A percentile compares a stretch with the other conserved stretches of the same genome.
Evolutionary conservation across 2,329 filamentous ascomycete genomes (phyloP).

Genomic region (Ceratocystis smalleyi): DNA sequence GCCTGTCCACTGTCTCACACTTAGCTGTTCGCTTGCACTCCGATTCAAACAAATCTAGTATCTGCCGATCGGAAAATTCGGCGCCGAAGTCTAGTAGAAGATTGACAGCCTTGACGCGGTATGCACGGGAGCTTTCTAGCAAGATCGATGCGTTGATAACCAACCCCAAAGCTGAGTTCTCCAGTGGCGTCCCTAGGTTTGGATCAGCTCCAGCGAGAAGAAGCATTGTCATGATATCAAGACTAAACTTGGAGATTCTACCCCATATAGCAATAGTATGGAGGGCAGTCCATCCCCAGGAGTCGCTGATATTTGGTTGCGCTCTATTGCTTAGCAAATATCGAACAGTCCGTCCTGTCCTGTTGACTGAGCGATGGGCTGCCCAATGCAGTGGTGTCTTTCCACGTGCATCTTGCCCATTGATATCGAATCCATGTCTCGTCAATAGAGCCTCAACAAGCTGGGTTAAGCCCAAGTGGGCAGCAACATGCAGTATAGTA

Average conservation of each 20-base stretch:
- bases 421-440: slow-evolving; percentile 9
- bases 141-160: slow-evolving; percentile 6
- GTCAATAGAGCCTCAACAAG: slow-evolving; percentile 10
- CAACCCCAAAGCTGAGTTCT: slow-evolving; percentile 4
- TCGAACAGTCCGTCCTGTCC: slow-evolving; percentile 9
- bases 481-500: slow-evolving; percentile 8
- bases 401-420: neutral
- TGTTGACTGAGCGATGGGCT: slow-evolving; percentile 2
- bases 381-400: slow-evolving; percentile 13
- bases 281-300: slow-evolving; percentile 7
- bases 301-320: slow-evolving; percentile 9
- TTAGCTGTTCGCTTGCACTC: slow-evolving; percentile 1
- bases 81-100: slow-evolving; percentile 10
- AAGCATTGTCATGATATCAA: slow-evolving; percentile 3
- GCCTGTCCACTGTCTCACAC: slow-evolving; percentile 1
- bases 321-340: slow-evolving; percentile 9
- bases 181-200: slow-evolving; percentile 2
- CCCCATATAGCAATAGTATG: slow-evolving; percentile 6
- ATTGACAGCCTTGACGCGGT: slow-evolving; percentile 6
- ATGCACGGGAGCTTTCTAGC: neutral
- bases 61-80: slow-evolving; percentile 2
- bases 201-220: slow-evolving; percentile 10
- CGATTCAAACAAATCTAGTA: slow-evolving; percentile 7
- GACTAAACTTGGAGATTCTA: neutral
- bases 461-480: slow-evolving; percentile 4